Evolutionary conservation across 352 stramenopile species (phyloP).

Genomic region (Phytophthora litchii): DNA sequence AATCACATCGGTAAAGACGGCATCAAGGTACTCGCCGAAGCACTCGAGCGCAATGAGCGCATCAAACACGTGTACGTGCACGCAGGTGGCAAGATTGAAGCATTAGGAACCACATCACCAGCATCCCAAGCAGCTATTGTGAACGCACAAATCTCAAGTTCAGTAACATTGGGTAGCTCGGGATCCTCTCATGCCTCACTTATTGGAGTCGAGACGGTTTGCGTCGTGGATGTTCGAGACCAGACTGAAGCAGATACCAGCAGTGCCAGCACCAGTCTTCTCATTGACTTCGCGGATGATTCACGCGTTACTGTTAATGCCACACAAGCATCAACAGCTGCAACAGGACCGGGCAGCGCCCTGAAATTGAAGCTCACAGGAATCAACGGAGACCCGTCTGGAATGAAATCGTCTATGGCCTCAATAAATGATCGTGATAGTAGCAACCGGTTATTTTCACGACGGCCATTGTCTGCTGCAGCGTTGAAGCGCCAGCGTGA

Average conservation of each 20-base stretch:
- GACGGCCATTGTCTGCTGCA: slow-evolving; percentile 57
- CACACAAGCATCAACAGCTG: slow-evolving; percentile 17
- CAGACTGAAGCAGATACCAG: slow-evolving; percentile 48
- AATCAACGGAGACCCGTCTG: slow-evolving; percentile 21
- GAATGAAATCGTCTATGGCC: slow-evolving; percentile 24
- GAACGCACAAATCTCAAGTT: slow-evolving; percentile 59
- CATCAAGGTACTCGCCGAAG: slow-evolving; percentile 93
- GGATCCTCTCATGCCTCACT: slow-evolving; percentile 38
- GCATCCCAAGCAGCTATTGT: slow-evolving; percentile 37
- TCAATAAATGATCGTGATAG: slow-evolving; percentile 57
- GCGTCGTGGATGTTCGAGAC: slow-evolving; percentile 94
- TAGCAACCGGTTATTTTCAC: slow-evolving; percentile 64
- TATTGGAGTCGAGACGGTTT: slow-evolving; percentile 93
- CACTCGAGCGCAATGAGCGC: slow-evolving; percentile 91
- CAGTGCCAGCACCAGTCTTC: slow-evolving; percentile 29
- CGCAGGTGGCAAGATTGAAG: slow-evolving; percentile 95
- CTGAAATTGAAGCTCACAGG: slow-evolving; percentile 70
- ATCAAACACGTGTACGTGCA: slow-evolving; percentile 97
- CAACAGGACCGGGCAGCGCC: slow-evolving; percentile 37
- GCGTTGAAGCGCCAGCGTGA: slow-evolving; percentile 82
- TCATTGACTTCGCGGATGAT: slow-evolving; percentile 37
- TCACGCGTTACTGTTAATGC: slow-evolving; percentile 14
- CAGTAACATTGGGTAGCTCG: slow-evolving; percentile 29
- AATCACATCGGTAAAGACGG: slow-evolving; percentile 94
- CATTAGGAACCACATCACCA: slow-evolving; percentile 76